Conservation (phyloP, 441 rosid species). For the Euphorbia corollata region DNA sequence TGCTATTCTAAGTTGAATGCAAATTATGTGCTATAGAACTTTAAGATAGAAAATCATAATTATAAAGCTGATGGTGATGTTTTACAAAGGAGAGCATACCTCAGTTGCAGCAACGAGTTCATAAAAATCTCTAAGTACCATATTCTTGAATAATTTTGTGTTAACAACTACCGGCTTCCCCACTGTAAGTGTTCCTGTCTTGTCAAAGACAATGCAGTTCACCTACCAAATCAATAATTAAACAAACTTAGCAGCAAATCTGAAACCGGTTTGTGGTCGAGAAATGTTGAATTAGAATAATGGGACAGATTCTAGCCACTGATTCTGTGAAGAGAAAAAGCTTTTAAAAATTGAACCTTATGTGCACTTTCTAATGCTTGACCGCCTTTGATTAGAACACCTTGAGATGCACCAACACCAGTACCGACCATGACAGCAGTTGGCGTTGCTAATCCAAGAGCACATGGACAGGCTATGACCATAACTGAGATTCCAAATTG, state of each 20-base stretch:
- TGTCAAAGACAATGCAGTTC: constrained; percentile 82
- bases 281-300: neutral
- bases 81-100: constrained; percentile 31
- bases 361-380: constrained; percentile 82
- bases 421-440: constrained; percentile 99
- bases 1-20: neutral
- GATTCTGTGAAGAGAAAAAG: neutral
- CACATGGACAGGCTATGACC: constrained; percentile 98
- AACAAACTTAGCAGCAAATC: neutral
- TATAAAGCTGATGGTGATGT: neutral
- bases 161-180: constrained; percentile 80
- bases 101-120: constrained; percentile 80
- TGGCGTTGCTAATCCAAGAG: constrained; percentile 91
- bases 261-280: neutral
- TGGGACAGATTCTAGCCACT: neutral
- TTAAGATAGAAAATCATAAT: neutral
- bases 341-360: constrained; percentile 37
- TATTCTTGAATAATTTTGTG: constrained; percentile 52
- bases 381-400: constrained; percentile 88
- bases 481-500: constrained; percentile 93
- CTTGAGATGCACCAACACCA: constrained; percentile 94
- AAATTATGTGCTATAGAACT: neutral
- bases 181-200: constrained; percentile 85
- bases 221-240: constrained; percentile 40
- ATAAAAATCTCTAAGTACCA: constrained; percentile 61